phyloP scores from a whole-genome alignment of 495 filamentous ascomycete species.

The Aspergillus homomorphus region DNA sequence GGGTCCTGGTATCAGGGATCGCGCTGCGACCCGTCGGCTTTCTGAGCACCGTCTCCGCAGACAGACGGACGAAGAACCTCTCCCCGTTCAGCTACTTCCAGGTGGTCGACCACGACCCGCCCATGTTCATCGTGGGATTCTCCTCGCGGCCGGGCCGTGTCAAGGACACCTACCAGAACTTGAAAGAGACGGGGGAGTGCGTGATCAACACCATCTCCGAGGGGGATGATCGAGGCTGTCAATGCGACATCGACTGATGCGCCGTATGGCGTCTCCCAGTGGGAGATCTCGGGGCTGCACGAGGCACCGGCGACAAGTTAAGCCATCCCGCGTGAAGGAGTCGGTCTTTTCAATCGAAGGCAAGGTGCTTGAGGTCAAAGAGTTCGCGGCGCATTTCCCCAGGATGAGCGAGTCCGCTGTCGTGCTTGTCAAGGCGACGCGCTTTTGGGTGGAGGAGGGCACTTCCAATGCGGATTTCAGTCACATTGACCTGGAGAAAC shows the following conservation, averaged over 20 bases:
- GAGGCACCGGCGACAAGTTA: constrained; percentile 59
- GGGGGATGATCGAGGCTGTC: constrained; percentile 77
- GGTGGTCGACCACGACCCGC: constrained; percentile 79
- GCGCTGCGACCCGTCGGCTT: constrained; percentile 73
- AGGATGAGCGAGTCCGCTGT: constrained; percentile 69
- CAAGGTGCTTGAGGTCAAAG: constrained; percentile 63
- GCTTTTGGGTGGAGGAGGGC: constrained; percentile 83
- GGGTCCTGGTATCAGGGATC: constrained; percentile 78
- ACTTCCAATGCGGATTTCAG: constrained; percentile 68
- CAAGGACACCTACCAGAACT: constrained; percentile 74
- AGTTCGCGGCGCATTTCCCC: constrained; percentile 63
- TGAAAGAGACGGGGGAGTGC: constrained; percentile 63
- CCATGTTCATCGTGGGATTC: constrained; percentile 77
- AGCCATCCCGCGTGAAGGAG: constrained; percentile 65
- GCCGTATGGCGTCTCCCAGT: constrained; percentile 73
- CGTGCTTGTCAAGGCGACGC: constrained; percentile 72
- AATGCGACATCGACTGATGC: constrained; percentile 72
- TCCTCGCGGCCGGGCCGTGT: constrained; percentile 47
- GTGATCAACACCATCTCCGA: constrained; percentile 81
- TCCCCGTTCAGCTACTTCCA: constrained; percentile 82
- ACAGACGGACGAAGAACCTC: constrained; percentile 62
- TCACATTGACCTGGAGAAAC: constrained; percentile 63
- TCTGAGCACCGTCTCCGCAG: constrained; percentile 48
- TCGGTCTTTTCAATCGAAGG: constrained; percentile 77
- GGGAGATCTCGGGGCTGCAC: constrained; percentile 70